phyloP scores from a whole-genome alignment of 768 basidiomycete species.

The Lanmaoa rubissima region DNA sequence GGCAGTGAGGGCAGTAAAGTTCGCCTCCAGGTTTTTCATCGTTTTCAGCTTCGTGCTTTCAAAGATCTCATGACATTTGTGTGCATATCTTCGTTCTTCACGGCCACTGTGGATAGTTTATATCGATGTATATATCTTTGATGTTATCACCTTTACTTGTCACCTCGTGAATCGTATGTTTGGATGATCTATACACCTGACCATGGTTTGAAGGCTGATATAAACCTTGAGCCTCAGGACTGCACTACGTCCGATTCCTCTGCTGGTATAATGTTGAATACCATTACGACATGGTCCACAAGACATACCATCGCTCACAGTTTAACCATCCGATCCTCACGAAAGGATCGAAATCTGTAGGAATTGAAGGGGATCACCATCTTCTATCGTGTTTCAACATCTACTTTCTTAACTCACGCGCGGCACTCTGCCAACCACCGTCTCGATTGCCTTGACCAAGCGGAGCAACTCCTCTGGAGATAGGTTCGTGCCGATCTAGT shows the following conservation, averaged over 20 bases:
- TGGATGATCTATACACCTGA: not conserved
- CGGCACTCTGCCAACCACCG: slow-evolving; percentile 69
- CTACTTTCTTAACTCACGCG: slow-evolving; percentile 44
- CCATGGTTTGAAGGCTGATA: not conserved
- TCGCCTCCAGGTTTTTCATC: not conserved
- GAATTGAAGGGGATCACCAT: not conserved
- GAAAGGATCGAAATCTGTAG: not conserved
- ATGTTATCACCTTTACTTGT: not conserved
- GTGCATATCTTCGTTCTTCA: slow-evolving; percentile 15
- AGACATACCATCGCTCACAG: not conserved
- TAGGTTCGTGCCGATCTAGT: slow-evolving; percentile 68
- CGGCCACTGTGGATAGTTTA: not conserved
- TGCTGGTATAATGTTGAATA: not conserved
- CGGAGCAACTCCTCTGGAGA: slow-evolving; percentile 54
- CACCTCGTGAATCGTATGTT: not conserved
- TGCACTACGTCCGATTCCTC: not conserved
- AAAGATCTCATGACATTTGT: not conserved
- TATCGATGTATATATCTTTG: not conserved
- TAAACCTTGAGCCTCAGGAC: not conserved
- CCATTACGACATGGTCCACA: not conserved
- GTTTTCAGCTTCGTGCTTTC: slow-evolving; percentile 12
- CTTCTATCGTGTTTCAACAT: not conserved
- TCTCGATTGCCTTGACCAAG: slow-evolving; percentile 73
- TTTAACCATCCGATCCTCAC: not conserved
- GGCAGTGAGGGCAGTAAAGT: not conserved